A percentile compares a stretch with the other conserved stretches of the same genome.
These are phyloP conservation scores for Irpex sp. DNA, from an alignment of 1,284 basidiomycete species.

Conservation along the genomic window DNA sequence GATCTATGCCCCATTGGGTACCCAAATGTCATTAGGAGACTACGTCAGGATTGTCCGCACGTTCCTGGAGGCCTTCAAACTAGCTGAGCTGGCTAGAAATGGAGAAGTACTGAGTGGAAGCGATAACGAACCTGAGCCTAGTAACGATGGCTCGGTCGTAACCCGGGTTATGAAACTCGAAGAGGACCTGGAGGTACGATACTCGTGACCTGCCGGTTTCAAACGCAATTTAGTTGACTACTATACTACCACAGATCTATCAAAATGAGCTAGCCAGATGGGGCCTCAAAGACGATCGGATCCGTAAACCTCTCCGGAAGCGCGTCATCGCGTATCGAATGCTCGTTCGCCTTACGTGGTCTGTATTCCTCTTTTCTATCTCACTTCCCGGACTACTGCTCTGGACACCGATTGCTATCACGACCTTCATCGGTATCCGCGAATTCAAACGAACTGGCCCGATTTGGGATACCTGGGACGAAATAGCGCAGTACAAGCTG, in stretches of 20 bases:
- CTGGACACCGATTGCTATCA: conserved; percentile 73
- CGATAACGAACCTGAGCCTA: background rate
- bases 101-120: conserved; percentile 5
- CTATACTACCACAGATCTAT: conserved; percentile 51
- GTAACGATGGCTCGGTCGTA: conserved; percentile 2
- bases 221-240: background rate
- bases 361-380: conserved; percentile 60
- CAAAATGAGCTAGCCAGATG: conserved; percentile 63
- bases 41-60: conserved; percentile 70
- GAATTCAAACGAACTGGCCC: conserved; percentile 77
- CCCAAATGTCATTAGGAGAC: conserved; percentile 76
- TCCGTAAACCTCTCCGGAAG: conserved; percentile 60
- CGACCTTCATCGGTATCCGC: conserved; percentile 61
- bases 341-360: conserved; percentile 59
- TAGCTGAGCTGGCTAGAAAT: conserved; percentile 22
- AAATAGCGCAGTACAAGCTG: conserved; percentile 87
- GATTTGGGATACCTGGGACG: conserved; percentile 79
- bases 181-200: conserved; percentile 57
- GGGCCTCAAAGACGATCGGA: conserved; percentile 80
- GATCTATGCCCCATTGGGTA: conserved; percentile 82
- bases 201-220: background rate
- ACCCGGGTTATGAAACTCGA: conserved; percentile 32
- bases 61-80: conserved; percentile 76
- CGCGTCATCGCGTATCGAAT: conserved; percentile 59
- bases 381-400: conserved; percentile 79